Conservation (phyloP, 441 rosid genomes). For the Pelargonium myrrhifolium region DNA sequence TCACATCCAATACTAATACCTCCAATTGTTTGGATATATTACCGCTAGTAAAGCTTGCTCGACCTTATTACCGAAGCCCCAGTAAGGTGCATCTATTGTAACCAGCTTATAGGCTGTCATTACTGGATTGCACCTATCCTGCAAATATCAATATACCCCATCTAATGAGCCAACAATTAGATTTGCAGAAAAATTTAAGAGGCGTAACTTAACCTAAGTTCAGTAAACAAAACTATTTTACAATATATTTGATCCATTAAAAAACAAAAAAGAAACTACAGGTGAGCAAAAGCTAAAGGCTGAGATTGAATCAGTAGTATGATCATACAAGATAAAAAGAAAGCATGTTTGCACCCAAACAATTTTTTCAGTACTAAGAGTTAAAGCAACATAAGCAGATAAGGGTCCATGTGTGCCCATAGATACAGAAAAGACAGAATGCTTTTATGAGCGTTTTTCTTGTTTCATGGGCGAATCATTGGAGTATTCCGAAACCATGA, state of each 20-base stretch:
- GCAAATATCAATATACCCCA: slow-evolving; percentile 20
- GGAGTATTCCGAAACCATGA: not conserved
- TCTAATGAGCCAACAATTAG: not conserved
- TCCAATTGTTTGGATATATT: too few relatives aligned
- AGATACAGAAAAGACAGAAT: not conserved
- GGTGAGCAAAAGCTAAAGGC: too few relatives aligned
- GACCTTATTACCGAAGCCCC: slow-evolving; percentile 65
- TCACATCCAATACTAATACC: too few relatives aligned
- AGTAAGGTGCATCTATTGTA: slow-evolving; percentile 61
- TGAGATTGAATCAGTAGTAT: too few relatives aligned
- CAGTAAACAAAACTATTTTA: too few relatives aligned
- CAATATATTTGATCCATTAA: too few relatives aligned
- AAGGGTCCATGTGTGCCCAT: not conserved
- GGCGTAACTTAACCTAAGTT: too few relatives aligned
- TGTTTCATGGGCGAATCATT: not conserved
- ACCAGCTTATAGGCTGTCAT: slow-evolving; percentile 68
- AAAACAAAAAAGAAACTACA: too few relatives aligned
- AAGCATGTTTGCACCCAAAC: not conserved
- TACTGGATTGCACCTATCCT: slow-evolving; percentile 51
- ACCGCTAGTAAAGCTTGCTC: slow-evolving; percentile 61
- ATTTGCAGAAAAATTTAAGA: not conserved
- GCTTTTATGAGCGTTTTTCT: not conserved
- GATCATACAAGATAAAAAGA: too few relatives aligned
- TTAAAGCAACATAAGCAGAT: not conserved
- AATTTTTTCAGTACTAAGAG: not conserved